Evolutionary conservation across 441 rosid species (phyloP).

Genomic region (Erodium chrysanthum): DNA sequence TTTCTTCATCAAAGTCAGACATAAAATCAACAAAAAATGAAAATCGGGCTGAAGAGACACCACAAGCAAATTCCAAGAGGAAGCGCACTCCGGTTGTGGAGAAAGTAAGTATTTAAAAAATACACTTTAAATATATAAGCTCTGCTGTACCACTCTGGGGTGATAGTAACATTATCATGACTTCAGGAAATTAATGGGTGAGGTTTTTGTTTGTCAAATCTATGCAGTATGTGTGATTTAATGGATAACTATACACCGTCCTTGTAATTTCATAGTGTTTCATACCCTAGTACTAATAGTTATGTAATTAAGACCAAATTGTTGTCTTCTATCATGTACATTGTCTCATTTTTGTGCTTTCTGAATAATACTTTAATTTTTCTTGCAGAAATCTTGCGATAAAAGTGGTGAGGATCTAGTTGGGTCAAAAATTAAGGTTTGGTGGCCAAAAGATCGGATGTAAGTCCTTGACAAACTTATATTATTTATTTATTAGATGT

Average conservation of each 20-base stretch:
- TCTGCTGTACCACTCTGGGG: background rate
- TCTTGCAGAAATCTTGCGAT: constrained; percentile 45
- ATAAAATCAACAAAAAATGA: constrained; percentile 42
- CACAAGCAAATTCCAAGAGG: constrained; percentile 51
- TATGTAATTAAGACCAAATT: background rate
- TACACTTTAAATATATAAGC: background rate
- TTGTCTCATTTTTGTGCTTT: background rate
- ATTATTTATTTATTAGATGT: background rate
- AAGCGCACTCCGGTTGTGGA: constrained; percentile 43
- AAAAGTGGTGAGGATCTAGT: constrained; percentile 43
- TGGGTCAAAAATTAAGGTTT: constrained; percentile 67
- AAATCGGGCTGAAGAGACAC: constrained; percentile 40
- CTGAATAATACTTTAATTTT: constrained; percentile 17
- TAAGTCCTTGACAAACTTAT: constrained; percentile 29
- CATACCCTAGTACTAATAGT: background rate
- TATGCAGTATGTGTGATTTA: background rate
- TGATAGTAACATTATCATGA: background rate
- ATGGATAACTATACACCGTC: background rate
- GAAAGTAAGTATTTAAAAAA: constrained; percentile 33
- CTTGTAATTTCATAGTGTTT: background rate
- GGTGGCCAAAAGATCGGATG: constrained; percentile 89
- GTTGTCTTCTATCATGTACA: background rate
- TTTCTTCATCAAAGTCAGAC: constrained; percentile 45
- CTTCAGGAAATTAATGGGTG: background rate
- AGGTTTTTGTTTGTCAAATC: background rate